Conservation (phyloP, 2,329 filamentous ascomycete genomes). For the Hypoxylon sp. region DNA sequence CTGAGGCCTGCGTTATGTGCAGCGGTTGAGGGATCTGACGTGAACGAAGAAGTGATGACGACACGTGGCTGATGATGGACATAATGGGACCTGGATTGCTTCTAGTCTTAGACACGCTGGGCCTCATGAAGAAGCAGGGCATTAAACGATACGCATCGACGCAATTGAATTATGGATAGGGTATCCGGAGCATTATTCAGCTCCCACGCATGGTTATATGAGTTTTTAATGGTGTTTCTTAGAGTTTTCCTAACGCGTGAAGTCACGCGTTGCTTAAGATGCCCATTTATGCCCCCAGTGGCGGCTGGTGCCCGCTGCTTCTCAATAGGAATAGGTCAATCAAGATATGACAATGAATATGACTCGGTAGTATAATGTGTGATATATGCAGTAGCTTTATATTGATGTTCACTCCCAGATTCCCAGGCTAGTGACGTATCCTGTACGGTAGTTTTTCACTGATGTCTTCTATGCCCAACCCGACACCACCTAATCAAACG, state of each 20-base stretch:
- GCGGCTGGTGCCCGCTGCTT: constrained; percentile 13
- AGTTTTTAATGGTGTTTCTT: constrained; percentile 11
- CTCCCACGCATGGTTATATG: constrained; percentile 24
- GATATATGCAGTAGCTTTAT: not conserved
- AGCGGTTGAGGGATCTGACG: constrained; percentile 76
- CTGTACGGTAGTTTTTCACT: no score
- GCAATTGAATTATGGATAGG: constrained; percentile 28
- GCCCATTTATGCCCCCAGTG: constrained; percentile 10
- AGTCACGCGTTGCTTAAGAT: constrained; percentile 3
- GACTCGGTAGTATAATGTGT: not conserved
- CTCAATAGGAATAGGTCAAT: constrained; percentile 31
- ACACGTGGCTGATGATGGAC: constrained; percentile 46
- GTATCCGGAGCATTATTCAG: constrained; percentile 22
- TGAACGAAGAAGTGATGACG: constrained; percentile 42
- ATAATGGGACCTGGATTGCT: constrained; percentile 36
- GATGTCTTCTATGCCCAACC: no score
- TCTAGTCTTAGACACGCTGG: constrained; percentile 1
- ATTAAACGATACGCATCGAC: constrained; percentile 24
- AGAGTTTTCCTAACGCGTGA: constrained; percentile 15
- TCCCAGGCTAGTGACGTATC: no score
- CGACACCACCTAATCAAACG: no score
- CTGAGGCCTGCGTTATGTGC: constrained; percentile 96
- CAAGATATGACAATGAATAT: constrained; percentile 29
- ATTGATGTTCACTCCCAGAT: no score
- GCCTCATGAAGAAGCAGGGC: constrained; percentile 11